These are phyloP conservation scores for Hortiboletus flavorubellus DNA, from an alignment of 768 basidiomycete species.

Conservation along the genomic window DNA sequence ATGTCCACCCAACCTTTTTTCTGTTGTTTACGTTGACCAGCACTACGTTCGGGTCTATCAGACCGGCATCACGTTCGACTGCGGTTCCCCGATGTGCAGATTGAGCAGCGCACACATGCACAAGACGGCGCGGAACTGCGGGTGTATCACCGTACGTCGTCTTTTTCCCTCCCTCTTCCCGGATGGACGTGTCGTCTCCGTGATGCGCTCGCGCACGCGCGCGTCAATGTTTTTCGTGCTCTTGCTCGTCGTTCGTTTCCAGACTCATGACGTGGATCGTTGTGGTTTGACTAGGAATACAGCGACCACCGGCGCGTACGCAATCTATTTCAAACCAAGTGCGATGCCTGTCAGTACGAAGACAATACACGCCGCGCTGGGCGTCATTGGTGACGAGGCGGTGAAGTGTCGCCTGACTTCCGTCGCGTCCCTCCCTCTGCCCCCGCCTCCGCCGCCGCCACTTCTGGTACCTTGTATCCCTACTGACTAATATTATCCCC, in stretches of 20 bases:
- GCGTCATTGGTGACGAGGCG: slow-evolving; percentile 16
- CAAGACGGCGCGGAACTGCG: slow-evolving; percentile 54
- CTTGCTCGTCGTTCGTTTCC: background rate
- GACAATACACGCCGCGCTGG: slow-evolving; percentile 28
- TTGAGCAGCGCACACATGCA: slow-evolving; percentile 59
- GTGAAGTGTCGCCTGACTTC: background rate
- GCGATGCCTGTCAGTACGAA: slow-evolving; percentile 51
- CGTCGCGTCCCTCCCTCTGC: background rate
- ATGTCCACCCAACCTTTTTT: slow-evolving; percentile 1
- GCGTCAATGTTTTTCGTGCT: background rate
- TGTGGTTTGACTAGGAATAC: slow-evolving; percentile 27
- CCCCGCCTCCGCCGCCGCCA: slow-evolving; percentile 7
- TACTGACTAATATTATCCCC: background rate
- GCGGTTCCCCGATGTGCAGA: slow-evolving; percentile 46
- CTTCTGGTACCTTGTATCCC: background rate
- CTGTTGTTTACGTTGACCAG: slow-evolving; percentile 31
- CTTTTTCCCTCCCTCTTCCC: background rate
- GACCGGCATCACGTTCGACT: slow-evolving; percentile 58
- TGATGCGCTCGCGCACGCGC: background rate
- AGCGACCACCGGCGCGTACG: slow-evolving; percentile 53
- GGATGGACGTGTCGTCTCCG: background rate
- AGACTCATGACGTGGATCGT: slow-evolving; percentile 1
- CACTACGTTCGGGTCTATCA: slow-evolving; percentile 64
- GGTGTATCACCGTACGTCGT: slow-evolving; percentile 42
- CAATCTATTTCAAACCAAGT: slow-evolving; percentile 64